Evolutionary conservation across 1,284 basidiomycete genomes (phyloP), one percentile per base, ranked within the genome.

Genomic region (Cutaneotrichosporon sp.): DNA sequence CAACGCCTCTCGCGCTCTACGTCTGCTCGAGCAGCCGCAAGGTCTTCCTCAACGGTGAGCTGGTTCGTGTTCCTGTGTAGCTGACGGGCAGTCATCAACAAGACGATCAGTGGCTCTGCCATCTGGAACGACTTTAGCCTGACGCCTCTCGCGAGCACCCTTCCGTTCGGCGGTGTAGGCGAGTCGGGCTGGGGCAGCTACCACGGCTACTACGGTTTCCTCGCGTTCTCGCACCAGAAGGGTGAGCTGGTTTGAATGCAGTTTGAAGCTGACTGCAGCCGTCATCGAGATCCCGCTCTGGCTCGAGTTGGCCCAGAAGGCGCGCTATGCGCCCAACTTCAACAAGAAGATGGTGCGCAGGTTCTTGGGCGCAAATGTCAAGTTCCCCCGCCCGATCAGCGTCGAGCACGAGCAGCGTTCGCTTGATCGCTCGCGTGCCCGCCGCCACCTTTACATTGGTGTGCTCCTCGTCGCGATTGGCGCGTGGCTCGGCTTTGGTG

Each of bases 161-260:
- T 79, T 10, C 80, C 80, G 0, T 81, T 81, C 63, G 80, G 80
- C 40, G 80, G 80, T 56, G 75, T 80, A 14, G 80, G 80, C 22
- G 76, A 74, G 30, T 76, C 73, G 61, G 80, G 79, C 26, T 80
- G 80, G 77, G 80, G 80, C 31, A 57, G 69, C 10, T 80, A 80
- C 61, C 80, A 80, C 66, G 80, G 80, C 34, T 63, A 71, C 58
- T 72, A 77, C 59, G 76, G 75, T 11, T 81, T 78, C 70, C 70
- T 75, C 22, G 76, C 77, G 1, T 81, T 81, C 60, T 76, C 75
- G 7, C 80, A 81, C 69, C 70, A 68, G 62, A 78, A 75, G 67
- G 67, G 77, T 77, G 58, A 64, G 74, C 70, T 5, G 13, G 14
- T 18, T 26, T 9, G 18, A n/a, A 34, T n/a, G 14, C 32, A 49